A percentile compares a stretch with the other conserved stretches of the same genome.
phyloP scores from a whole-genome alignment of 164 flowering plant species.

The Piper longum region DNA sequence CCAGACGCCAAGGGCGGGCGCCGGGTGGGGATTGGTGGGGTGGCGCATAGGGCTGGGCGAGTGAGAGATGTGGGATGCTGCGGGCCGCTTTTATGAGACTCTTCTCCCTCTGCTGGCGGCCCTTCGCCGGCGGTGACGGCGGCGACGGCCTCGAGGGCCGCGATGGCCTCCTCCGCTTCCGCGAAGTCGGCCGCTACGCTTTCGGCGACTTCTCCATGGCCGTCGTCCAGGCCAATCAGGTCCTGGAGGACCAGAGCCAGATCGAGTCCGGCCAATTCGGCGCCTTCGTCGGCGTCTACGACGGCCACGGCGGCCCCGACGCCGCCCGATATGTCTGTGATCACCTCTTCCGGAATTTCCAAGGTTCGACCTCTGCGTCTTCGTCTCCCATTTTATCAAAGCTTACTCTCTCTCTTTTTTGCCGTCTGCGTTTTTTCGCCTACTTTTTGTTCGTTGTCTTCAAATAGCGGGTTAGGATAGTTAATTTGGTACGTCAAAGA shows the following conservation, averaged over 20 bases:
- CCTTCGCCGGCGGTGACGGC: conserved; percentile 19
- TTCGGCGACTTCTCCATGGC: conserved; percentile 65
- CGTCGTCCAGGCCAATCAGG: conserved; percentile 57
- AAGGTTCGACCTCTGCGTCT: conserved; percentile 22
- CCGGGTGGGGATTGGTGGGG: not conserved
- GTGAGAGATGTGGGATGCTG: conserved; percentile 83
- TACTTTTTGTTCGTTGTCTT: too few relatives aligned
- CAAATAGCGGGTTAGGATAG: too few relatives aligned
- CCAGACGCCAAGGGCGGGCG: not conserved
- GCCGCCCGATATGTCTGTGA: conserved; percentile 55
- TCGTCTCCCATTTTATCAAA: not conserved
- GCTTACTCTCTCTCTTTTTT: too few relatives aligned
- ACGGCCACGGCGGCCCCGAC: conserved; percentile 69
- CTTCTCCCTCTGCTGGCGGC: conserved; percentile 43
- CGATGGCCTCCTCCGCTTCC: conserved; percentile 44
- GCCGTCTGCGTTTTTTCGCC: not conserved
- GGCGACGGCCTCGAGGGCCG: conserved; percentile 22
- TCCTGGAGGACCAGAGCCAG: conserved; percentile 70
- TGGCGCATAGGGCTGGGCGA: conserved; percentile 12
- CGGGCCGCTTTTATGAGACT: conserved; percentile 42
- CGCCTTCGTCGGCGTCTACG: conserved; percentile 67
- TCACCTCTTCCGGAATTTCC: conserved; percentile 42
- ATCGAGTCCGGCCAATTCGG: conserved; percentile 60
- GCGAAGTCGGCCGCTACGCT: conserved; percentile 31
- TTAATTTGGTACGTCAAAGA: too few relatives aligned